A percentile compares a stretch with the other conserved stretches of the same genome.
These are phyloP conservation scores for Elymus sibiricus DNA, from an alignment of 176 grass and related monocot species.

Conservation along the genomic window DNA sequence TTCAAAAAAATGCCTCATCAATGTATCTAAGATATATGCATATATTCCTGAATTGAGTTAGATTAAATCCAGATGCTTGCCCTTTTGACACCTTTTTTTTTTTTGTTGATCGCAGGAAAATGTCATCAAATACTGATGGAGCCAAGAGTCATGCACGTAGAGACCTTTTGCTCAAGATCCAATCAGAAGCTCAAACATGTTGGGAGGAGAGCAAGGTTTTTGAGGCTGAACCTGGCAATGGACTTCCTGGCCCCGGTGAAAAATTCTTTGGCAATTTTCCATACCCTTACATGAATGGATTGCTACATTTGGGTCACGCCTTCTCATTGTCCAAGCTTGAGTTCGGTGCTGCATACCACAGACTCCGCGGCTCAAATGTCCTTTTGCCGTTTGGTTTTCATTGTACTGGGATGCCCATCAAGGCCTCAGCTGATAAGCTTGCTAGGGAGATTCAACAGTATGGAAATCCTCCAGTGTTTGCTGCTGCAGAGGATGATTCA, in stretches of 20 bases:
- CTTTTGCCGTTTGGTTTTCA: constrained; percentile 77
- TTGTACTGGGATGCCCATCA: constrained; percentile 85
- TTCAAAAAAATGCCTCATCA: not conserved
- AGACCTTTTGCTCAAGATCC: constrained; percentile 49
- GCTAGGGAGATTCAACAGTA: constrained; percentile 49
- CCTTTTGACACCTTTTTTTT: not conserved
- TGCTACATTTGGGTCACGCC: constrained; percentile 72
- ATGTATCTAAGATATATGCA: not conserved
- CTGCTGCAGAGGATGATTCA: constrained; percentile 43
- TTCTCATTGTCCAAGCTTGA: constrained; percentile 80
- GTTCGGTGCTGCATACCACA: constrained; percentile 68
- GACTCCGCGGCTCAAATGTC: constrained; percentile 60
- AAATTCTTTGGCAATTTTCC: constrained; percentile 86
- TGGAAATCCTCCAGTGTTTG: constrained; percentile 67
- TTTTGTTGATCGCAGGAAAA: constrained; percentile 35
- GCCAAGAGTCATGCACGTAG: constrained; percentile 51
- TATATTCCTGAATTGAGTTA: not conserved
- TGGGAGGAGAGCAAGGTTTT: constrained; percentile 70
- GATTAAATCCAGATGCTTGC: not conserved
- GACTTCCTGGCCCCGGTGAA: constrained; percentile 34
- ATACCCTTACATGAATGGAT: constrained; percentile 88
- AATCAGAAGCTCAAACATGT: constrained; percentile 28
- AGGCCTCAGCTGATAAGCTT: constrained; percentile 80
- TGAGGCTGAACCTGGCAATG: constrained; percentile 45
- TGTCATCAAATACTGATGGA: constrained; percentile 45